Base-by-base conservation (phyloP, 441 rosid genomes). In the Croton setiger region DNA sequence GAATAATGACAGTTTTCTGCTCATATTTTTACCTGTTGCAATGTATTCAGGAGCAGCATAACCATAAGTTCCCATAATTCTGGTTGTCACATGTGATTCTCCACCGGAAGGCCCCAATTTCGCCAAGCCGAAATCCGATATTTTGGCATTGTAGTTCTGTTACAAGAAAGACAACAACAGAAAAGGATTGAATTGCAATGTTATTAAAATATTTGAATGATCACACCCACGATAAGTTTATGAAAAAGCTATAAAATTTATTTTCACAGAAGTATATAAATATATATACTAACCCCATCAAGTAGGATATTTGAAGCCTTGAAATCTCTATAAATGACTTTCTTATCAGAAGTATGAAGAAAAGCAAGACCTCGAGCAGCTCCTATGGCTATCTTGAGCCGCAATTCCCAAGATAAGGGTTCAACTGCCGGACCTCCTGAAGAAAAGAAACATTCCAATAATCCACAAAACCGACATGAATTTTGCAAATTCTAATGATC, bases 71-170 rank as follows among this genome's bases (percentile, higher is more conserved):
- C 98, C 98, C 89, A 90, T 90, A 14, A 92, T 79, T 23, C 93
- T 73, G 17, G 98, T 92, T 55, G 97, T 86, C 53, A 92, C 84
- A 27, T 92, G 96, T 41, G 98, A 87, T 18, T 85, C 88, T 74
- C 94, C 91, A 0, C 86, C 90, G 0, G 96, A 87, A 80, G 96
- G 98, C 61, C 98, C 98, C 64, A 84, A 54, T 61, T 88, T 93
- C 21, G 97, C 98, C 76, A 90, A 78, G 53, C 97, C 98, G 67
- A 93, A 91, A 71, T 93, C 98, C 4, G 97, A 91, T 77, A 93
- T 74, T 79, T 87, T 90, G 62, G 98, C 91, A 48, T 80, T 86
- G 76, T 84, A 93, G 47, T 70, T 77, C 97, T 93, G n/a, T n/a
- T 90, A 41, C 89, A 43, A 65, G 41, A 67, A 44, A 56, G 35